These are phyloP conservation scores for Astrothelium macrocarpum DNA, from an alignment of 495 filamentous ascomycete genomes.

Conservation along the genomic window DNA sequence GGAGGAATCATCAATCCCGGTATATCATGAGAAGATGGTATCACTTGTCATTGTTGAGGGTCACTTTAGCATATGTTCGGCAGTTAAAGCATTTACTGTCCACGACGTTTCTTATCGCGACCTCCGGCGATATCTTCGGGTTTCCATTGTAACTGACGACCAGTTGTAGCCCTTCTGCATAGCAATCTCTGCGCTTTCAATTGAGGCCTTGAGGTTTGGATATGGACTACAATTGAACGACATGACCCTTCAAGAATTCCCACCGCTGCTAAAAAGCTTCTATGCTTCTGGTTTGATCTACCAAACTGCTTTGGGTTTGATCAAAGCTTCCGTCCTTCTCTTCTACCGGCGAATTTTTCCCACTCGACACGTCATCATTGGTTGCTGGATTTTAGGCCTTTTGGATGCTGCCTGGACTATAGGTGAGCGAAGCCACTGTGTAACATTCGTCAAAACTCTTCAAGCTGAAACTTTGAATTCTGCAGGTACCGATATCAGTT, in stretches of 20 bases:
- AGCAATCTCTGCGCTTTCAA: not conserved
- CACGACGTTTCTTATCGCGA: no score
- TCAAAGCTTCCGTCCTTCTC: not conserved
- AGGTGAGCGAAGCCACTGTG: not conserved
- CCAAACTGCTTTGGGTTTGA: not conserved
- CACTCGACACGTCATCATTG: not conserved
- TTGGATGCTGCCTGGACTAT: conserved; percentile 1
- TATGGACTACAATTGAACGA: not conserved
- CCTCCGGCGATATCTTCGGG: no score
- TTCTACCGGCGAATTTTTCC: not conserved
- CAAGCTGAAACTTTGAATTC: no score
- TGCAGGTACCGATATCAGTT: not conserved
- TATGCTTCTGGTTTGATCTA: not conserved
- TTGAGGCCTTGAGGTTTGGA: not conserved
- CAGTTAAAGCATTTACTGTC: no score
- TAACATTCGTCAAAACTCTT: not conserved
- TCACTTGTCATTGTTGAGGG: no score
- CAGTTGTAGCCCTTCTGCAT: not conserved
- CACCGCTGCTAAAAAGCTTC: not conserved
- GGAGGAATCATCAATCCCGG: no score
- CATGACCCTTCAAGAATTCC: not conserved
- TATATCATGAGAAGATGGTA: no score
- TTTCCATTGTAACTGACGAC: not conserved
- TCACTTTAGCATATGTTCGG: no score
- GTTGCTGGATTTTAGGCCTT: not conserved